Percentiles rank a stretch among this genome's conserved stretches.
These are phyloP conservation scores for Asterochloris sp. DNA, from an alignment of 139 green algal genomes.

Conservation along the genomic window DNA sequence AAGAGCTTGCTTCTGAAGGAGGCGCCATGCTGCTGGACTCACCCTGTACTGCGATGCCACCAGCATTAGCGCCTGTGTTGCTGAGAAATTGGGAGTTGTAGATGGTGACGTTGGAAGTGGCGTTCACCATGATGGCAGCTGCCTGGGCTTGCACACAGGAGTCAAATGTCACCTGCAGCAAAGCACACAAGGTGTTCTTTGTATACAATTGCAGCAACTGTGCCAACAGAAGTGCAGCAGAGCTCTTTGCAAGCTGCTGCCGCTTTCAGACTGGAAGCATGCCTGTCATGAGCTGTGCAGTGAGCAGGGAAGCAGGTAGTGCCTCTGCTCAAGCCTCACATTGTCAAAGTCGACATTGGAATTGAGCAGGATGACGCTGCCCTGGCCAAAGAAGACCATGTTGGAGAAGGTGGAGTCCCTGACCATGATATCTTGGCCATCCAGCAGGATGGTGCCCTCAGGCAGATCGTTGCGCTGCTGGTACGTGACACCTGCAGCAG, in stretches of 20 bases:
- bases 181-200: too few species aligned
- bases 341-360: conserved; percentile 9
- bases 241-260: too few species aligned
- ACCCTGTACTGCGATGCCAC: conserved; percentile 8
- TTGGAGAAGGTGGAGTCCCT: conserved; percentile 4
- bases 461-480: conserved; percentile 5
- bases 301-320: too few species aligned
- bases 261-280: too few species aligned
- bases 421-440: background rate
- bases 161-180: background rate
- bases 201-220: too few species aligned
- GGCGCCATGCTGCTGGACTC: background rate
- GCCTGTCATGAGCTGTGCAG: too few species aligned
- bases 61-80: conserved; percentile 6
- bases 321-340: background rate
- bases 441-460: background rate
- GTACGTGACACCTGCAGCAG: conserved; percentile 6
- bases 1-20: background rate
- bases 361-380: conserved; percentile 3
- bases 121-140: conserved; percentile 12
- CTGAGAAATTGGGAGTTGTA: conserved; percentile 4
- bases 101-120: conserved; percentile 13
- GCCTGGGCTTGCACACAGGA: conserved; percentile 3
- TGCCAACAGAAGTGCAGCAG: too few species aligned
- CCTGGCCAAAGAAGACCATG: conserved; percentile 3